These are phyloP conservation scores for Pichia manshurica DNA, from an alignment of 805 yeast genomes.

Conservation along the genomic window DNA sequence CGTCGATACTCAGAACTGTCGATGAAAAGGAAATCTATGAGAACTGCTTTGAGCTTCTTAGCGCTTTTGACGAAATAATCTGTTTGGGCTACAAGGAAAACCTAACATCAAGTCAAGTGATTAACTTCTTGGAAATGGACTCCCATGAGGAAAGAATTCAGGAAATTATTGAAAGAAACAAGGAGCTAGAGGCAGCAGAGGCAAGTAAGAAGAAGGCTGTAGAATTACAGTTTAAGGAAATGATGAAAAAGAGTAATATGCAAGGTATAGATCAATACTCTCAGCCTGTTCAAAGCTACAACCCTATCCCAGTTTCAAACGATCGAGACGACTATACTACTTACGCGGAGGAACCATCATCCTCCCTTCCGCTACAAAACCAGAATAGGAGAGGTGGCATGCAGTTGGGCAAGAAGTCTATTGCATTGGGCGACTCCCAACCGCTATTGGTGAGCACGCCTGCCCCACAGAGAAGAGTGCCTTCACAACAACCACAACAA, in stretches of 20 bases:
- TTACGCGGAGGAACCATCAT: slow-evolving; percentile 2
- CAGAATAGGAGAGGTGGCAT: slow-evolving; percentile 60
- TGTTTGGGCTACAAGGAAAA: slow-evolving; percentile 87
- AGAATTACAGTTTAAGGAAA: slow-evolving; percentile 76
- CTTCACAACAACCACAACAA: slow-evolving; percentile 19
- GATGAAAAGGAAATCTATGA: slow-evolving; percentile 81
- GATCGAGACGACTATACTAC: slow-evolving; percentile 12
- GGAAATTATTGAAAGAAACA: slow-evolving; percentile 94
- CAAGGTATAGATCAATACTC: slow-evolving; percentile 6
- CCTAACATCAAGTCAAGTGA: slow-evolving; percentile 72
- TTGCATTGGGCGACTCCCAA: slow-evolving; percentile 22
- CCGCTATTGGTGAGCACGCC: slow-evolving; percentile 28
- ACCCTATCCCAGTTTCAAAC: slow-evolving; percentile 4
- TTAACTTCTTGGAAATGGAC: slow-evolving; percentile 92
- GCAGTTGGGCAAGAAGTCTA: slow-evolving; percentile 61
- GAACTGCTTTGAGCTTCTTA: slow-evolving; percentile 80
- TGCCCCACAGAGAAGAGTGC: slow-evolving; percentile 16
- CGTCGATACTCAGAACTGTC: slow-evolving; percentile 60
- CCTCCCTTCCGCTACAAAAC: slow-evolving; percentile 19
- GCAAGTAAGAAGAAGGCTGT: slow-evolving; percentile 94
- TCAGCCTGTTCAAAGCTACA: slow-evolving; percentile 17
- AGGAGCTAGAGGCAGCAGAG: slow-evolving; percentile 94
- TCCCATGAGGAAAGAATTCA: slow-evolving; percentile 98
- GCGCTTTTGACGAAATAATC: slow-evolving; percentile 92
- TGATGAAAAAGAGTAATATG: slow-evolving; percentile 45